These are phyloP conservation scores for Colletotrichum sidae DNA, from an alignment of 2,329 filamentous ascomycete genomes.

Conservation along the genomic window DNA sequence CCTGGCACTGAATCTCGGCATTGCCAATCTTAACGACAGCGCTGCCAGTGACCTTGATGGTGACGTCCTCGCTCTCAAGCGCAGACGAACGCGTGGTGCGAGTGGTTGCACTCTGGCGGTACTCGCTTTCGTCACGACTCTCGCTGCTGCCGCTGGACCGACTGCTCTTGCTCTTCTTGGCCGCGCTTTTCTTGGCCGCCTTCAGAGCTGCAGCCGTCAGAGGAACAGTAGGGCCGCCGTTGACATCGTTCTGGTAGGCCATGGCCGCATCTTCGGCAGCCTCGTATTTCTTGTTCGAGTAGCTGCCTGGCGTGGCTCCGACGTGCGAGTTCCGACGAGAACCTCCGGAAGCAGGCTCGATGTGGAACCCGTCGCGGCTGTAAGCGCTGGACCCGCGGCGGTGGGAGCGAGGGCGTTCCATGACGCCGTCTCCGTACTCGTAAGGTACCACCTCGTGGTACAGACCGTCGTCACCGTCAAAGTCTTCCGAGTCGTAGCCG, in stretches of 20 bases:
- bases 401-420: conserved; percentile 47
- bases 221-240: conserved; percentile 56
- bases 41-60: conserved; percentile 68
- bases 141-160: conserved; percentile 68
- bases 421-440: conserved; percentile 47
- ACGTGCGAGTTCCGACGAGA: conserved; percentile 56
- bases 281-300: conserved; percentile 54
- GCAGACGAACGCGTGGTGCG: conserved; percentile 66
- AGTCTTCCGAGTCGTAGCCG: conserved; percentile 53
- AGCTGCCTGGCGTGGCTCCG: conserved; percentile 49
- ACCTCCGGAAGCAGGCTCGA: conserved; percentile 51
- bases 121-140: conserved; percentile 74
- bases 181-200: conserved; percentile 54
- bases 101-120: conserved; percentile 70
- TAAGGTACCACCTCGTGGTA: conserved; percentile 54
- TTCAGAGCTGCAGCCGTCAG: conserved; percentile 69
- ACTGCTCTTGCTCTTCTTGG: conserved; percentile 60
- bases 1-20: conserved; percentile 68
- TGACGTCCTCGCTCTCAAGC: conserved; percentile 65
- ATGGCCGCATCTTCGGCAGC: conserved; percentile 57
- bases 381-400: conserved; percentile 50
- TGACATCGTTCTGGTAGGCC: conserved; percentile 66
- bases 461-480: conserved; percentile 47
- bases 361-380: conserved; percentile 52
- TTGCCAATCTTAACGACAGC: conserved; percentile 68